Base-by-base conservation (phyloP, 2,329 filamentous ascomycete species). In the Trichoderma gracile region DNA sequence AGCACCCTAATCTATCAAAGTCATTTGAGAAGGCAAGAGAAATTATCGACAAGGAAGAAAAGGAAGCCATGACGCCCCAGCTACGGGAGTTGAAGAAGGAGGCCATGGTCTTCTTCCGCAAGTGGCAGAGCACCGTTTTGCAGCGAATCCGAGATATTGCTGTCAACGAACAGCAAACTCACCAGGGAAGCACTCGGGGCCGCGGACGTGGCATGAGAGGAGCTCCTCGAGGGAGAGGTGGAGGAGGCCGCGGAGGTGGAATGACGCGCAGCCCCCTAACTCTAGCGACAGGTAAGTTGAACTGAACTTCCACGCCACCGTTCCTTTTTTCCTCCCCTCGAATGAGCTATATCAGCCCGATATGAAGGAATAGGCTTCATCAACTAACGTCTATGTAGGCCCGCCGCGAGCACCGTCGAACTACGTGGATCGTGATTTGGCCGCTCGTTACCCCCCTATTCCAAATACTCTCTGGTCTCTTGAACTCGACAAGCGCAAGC, bases 91-190 rank as follows among this genome's bases (percentile, higher is more conserved):
- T 93, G 70, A 93, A 88, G 78, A 86, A 84, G 67, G 87, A 89
- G 61, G 84, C 88, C 1, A 74, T 96, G 5, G 78, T 82, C 7
- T 87, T 89, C 73, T 96, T 94, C 73, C 87, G 90, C 65, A 89
- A 92, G 68, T 98, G 94, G 94, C 86, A 91, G 70, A 82, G 86
- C 6, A 80, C 81, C 14, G 85, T 97, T 10, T 79, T 91, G 46
- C 82, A 86, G 64, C 85, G 93, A 15, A 79, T 96, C 25, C 85
- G 87, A 19, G 89, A 95, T 42, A 82, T 93, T 19, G 82, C 83
- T 47, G 80, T 85, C 67, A 81, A 78, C 59, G 81, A 84, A 65
- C 69, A 70, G 66, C 65, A 62, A 61, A 61, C 17, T 66, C 25
- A 40, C 56, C 67, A 55, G 69, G 71, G 71, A 67, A 68, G 55